These are phyloP conservation scores for Ricinus communis DNA, from an alignment of 345 rosid species.

Conservation along the genomic window DNA sequence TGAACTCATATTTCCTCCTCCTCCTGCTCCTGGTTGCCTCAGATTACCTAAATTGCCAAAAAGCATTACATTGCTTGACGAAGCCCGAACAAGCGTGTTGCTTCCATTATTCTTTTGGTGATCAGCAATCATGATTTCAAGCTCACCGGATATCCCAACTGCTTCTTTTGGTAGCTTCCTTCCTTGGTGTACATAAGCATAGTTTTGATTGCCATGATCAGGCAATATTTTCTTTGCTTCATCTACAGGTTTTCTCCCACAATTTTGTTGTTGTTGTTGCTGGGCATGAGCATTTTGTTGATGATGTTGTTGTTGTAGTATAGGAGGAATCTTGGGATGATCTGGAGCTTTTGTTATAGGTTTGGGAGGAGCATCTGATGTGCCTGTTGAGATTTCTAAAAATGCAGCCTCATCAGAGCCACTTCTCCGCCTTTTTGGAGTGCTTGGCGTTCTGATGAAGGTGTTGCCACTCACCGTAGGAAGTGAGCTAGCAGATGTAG, in stretches of 20 bases:
- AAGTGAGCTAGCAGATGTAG: constrained; percentile 52
- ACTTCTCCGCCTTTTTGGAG: constrained; percentile 45
- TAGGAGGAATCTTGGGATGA: constrained; percentile 29
- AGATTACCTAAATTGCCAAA: constrained; percentile 73
- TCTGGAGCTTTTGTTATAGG: constrained; percentile 35
- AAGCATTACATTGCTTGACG: constrained; percentile 83
- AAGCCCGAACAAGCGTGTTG: constrained; percentile 65
- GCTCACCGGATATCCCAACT: constrained; percentile 77
- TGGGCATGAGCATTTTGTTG: constrained; percentile 1
- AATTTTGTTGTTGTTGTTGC: not conserved
- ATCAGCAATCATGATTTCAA: constrained; percentile 72
- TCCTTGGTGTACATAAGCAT: constrained; percentile 37
- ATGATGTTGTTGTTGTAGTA: constrained; percentile 19
- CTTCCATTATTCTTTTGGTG: constrained; percentile 59
- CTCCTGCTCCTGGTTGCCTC: constrained; percentile 51
- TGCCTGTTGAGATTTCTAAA: constrained; percentile 16
- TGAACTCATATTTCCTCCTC: constrained; percentile 20
- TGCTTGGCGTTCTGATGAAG: constrained; percentile 39
- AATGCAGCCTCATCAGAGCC: constrained; percentile 48
- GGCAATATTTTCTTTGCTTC: constrained; percentile 6
- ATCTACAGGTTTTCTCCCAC: constrained; percentile 19
- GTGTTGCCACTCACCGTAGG: constrained; percentile 30
- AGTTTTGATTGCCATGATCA: constrained; percentile 9
- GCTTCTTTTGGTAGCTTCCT: constrained; percentile 58
- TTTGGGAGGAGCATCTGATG: constrained; percentile 23